Conservation (phyloP, 83 land plant species). For the Thuja plicata region DNA sequence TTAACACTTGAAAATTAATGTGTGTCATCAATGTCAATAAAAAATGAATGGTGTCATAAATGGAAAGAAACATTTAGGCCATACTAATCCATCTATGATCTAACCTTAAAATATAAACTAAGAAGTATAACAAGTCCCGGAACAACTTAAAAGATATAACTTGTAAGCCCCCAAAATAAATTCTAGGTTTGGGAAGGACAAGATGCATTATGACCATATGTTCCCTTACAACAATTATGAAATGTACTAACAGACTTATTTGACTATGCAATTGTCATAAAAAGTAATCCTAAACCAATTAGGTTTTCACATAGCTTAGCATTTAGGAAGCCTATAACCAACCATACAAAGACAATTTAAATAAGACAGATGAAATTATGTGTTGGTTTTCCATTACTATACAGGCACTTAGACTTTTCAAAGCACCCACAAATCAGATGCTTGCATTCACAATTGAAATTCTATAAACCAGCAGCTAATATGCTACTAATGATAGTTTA, state of each 20-base stretch:
- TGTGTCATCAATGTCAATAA: no score
- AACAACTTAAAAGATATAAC: neutral
- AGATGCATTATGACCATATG: neutral
- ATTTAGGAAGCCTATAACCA: neutral
- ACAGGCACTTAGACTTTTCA: neutral
- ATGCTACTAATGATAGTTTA: neutral
- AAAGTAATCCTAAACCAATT: neutral
- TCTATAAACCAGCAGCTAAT: neutral
- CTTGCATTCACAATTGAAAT: neutral
- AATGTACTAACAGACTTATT: neutral
- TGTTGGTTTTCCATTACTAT: neutral
- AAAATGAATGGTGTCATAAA: no score
- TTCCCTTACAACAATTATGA: neutral
- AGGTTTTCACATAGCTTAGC: neutral
- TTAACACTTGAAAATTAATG: no score
- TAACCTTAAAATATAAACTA: no score
- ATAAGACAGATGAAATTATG: neutral
- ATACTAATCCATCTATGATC: no score
- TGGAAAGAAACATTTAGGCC: no score
- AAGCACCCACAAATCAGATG: neutral
- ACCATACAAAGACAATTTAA: neutral
- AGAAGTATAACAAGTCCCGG: no score
- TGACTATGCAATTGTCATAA: neutral
- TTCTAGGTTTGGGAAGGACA: neutral
- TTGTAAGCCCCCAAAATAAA: neutral